A percentile compares a stretch with the other conserved stretches of the same genome.
These are phyloP conservation scores for Colletotrichum shisoi DNA, from an alignment of 2,329 filamentous ascomycete species.

Conservation along the genomic window DNA sequence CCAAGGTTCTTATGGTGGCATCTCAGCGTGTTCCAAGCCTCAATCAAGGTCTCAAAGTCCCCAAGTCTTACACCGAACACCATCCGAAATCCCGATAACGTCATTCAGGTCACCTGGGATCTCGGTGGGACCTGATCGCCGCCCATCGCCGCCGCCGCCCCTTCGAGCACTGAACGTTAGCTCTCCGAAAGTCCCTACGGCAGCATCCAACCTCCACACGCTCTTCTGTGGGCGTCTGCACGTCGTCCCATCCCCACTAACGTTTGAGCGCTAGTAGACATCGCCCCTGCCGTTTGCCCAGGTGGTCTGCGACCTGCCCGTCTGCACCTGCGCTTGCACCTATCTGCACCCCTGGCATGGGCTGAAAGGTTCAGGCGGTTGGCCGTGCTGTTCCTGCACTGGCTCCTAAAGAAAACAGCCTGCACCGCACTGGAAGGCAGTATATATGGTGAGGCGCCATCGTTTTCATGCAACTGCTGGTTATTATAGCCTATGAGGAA, in stretches of 20 bases:
- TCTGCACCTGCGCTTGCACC: neutral
- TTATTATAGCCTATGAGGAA: neutral
- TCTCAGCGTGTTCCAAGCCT: constrained; percentile 1
- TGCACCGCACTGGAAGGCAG: neutral
- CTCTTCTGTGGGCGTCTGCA: constrained; percentile 5
- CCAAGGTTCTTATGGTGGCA: neutral
- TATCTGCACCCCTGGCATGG: constrained; percentile 25
- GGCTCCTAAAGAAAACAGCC: constrained; percentile 12
- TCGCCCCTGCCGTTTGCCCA: neutral
- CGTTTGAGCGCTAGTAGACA: constrained; percentile 4
- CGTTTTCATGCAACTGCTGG: constrained; percentile 7
- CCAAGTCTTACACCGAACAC: constrained; percentile 35
- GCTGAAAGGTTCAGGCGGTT: constrained; percentile 2
- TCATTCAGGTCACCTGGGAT: constrained; percentile 39
- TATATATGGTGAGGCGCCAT: constrained; percentile 5
- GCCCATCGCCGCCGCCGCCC: constrained; percentile 19
- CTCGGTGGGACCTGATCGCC: constrained; percentile 38
- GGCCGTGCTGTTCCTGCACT: constrained; percentile 34
- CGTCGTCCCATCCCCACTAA: constrained; percentile 29
- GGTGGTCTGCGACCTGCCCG: constrained; percentile 4
- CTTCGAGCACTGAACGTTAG: constrained; percentile 1
- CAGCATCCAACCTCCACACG: neutral
- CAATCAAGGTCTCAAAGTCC: neutral
- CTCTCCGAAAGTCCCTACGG: constrained; percentile 14
- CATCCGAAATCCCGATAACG: constrained; percentile 38